A percentile compares a stretch with the other conserved stretches of the same genome.
phyloP scores from a whole-genome alignment of 805 yeast genomes.

The Kazachstania bromeliacearum region DNA sequence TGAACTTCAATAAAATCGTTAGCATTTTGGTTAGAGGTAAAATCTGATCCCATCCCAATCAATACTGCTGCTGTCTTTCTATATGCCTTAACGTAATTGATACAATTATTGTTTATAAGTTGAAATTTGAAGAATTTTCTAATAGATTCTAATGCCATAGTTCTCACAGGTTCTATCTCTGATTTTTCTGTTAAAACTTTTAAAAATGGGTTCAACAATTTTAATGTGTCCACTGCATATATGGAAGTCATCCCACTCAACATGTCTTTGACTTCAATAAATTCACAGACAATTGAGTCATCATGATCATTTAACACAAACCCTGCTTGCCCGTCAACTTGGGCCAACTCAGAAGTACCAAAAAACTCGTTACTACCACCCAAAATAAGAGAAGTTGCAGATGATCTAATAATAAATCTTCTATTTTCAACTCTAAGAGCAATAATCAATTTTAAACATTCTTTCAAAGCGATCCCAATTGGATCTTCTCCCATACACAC shows the following conservation, averaged over 20 bases:
- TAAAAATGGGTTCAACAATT: slow-evolving; percentile 77
- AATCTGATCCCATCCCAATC: slow-evolving; percentile 91
- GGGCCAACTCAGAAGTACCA: slow-evolving; percentile 3
- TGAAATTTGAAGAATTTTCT: slow-evolving; percentile 63
- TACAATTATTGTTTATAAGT: slow-evolving; percentile 46
- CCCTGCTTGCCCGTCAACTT: not conserved
- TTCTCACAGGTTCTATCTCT: not conserved
- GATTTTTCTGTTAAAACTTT: slow-evolving; percentile 1
- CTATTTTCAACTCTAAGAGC: slow-evolving; percentile 76
- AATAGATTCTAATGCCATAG: slow-evolving; percentile 66
- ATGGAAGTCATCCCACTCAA: slow-evolving; percentile 46
- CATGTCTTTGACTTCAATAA: slow-evolving; percentile 66
- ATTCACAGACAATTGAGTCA: slow-evolving; percentile 58
- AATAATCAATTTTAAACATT: slow-evolving; percentile 77
- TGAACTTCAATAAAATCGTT: slow-evolving; percentile 86
- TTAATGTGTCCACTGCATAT: slow-evolving; percentile 54
- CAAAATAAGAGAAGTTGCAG: slow-evolving; percentile 73
- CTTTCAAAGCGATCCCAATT: slow-evolving; percentile 76
- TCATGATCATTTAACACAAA: slow-evolving; percentile 37
- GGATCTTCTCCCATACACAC: slow-evolving; percentile 39
- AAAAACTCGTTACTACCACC: slow-evolving; percentile 38
- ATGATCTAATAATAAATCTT: slow-evolving; percentile 46
- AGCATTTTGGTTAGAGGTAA: slow-evolving; percentile 72
- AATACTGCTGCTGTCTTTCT: slow-evolving; percentile 43
- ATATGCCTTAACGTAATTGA: slow-evolving; percentile 51